phyloP scores from a whole-genome alignment of 805 yeast species.

The Saccharomycopsis sp. region DNA sequence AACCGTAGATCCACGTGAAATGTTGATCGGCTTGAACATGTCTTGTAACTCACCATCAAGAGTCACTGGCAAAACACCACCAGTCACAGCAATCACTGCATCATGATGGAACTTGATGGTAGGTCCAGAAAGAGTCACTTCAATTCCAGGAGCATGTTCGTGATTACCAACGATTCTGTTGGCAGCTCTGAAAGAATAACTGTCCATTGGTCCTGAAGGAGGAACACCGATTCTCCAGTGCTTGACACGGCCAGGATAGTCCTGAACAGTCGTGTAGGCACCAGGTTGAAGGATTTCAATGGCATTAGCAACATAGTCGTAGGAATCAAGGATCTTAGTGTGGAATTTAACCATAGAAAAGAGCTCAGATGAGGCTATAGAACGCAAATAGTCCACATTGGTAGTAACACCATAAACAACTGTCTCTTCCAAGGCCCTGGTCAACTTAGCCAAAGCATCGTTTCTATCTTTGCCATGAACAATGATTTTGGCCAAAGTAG shows the following conservation, averaged over 20 bases:
- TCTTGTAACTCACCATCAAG: constrained; percentile 8
- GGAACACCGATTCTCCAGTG: constrained; percentile 93
- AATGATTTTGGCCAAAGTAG: constrained; percentile 91
- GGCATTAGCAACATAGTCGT: constrained; percentile 72
- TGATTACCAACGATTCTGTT: constrained; percentile 88
- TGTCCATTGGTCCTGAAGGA: constrained; percentile 98
- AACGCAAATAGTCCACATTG: constrained; percentile 81
- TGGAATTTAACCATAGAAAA: constrained; percentile 78
- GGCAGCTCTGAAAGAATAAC: constrained; percentile 81
- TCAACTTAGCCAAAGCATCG: constrained; percentile 74
- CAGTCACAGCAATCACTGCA: constrained; percentile 73
- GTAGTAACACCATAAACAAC: constrained; percentile 83
- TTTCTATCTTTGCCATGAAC: constrained; percentile 87
- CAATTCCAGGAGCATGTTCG: constrained; percentile 78
- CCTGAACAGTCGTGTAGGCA: constrained; percentile 94
- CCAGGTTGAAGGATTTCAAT: constrained; percentile 86
- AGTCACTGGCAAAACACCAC: constrained; percentile 64
- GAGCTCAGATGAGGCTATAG: constrained; percentile 78
- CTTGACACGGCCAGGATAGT: constrained; percentile 86
- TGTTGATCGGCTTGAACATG: constrained; percentile 67
- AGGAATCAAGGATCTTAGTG: constrained; percentile 82
- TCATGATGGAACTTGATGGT: constrained; percentile 77
- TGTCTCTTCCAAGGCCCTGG: constrained; percentile 79
- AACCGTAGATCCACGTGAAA: constrained; percentile 71
- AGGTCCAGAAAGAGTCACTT: constrained; percentile 85